These are phyloP conservation scores for Glycine tomentella DNA, from an alignment of 306 rosid species.

Conservation along the genomic window DNA sequence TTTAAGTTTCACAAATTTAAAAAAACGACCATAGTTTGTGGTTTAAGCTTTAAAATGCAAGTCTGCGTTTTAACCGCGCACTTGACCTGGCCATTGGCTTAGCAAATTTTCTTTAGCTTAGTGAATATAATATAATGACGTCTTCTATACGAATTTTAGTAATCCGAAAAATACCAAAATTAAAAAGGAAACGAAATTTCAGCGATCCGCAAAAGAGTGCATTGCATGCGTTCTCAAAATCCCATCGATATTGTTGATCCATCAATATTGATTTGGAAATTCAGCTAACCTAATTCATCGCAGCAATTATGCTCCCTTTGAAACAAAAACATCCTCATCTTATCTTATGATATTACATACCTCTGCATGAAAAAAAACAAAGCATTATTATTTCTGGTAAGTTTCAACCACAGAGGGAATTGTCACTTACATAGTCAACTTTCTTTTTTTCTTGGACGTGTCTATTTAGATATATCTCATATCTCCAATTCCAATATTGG, in stretches of 20 bases:
- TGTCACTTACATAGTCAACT: constrained; percentile 37
- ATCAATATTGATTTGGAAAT: constrained; percentile 18
- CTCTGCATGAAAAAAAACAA: constrained; percentile 31
- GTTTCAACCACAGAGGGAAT: constrained; percentile 32
- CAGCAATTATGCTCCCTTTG: constrained; percentile 21
- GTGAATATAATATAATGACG: not conserved
- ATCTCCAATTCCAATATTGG: constrained; percentile 21
- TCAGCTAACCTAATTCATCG: constrained; percentile 17
- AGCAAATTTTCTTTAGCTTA: not conserved
- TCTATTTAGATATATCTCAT: constrained; percentile 3
- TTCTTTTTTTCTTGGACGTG: constrained; percentile 13
- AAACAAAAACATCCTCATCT: constrained; percentile 23
- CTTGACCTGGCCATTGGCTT: not conserved
- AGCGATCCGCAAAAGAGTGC: not conserved
- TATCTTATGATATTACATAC: not conserved
- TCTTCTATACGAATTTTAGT: not conserved
- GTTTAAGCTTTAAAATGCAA: not conserved
- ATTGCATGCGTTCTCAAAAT: not conserved
- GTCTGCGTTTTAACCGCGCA: not conserved
- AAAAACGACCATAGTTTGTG: not conserved
- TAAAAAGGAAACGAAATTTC: not conserved
- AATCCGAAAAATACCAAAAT: not conserved
- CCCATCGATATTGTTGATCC: constrained; percentile 27
- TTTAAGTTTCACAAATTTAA: too few species aligned
- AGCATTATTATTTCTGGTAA: not conserved